Percentiles rank a stretch among this genome's conserved stretches.
Conservation (phyloP, 768 basidiomycete species). For the Cystobasidium onofrii region DNA sequence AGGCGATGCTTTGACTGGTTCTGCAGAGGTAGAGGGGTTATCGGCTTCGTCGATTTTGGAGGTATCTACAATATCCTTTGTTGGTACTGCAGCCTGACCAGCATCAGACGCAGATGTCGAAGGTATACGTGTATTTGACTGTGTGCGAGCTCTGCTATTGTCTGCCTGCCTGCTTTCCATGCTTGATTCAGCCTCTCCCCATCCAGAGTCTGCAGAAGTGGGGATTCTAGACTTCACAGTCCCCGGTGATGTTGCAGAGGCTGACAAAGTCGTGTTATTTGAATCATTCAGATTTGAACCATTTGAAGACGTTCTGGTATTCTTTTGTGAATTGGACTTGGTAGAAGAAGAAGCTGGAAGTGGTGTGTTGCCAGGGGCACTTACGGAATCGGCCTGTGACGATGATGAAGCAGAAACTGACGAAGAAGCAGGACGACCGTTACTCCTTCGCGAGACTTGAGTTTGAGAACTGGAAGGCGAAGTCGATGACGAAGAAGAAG, state of each 20-base stretch:
- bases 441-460: neutral
- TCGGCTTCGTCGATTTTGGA: neutral
- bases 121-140: neutral
- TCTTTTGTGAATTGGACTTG: neutral
- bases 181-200: slow-evolving; percentile 7
- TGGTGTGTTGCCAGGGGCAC: neutral
- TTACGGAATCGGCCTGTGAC: neutral
- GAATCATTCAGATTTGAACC: neutral
- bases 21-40: neutral
- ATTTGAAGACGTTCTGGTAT: neutral
- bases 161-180: neutral
- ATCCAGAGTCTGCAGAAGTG: slow-evolving; percentile 10
- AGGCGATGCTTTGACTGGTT: neutral
- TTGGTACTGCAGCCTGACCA: neutral
- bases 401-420: neutral
- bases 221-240: neutral
- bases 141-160: neutral
- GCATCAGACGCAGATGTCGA: neutral
- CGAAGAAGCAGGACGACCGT: neutral
- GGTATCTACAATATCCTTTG: neutral
- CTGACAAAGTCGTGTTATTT: neutral
- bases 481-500: neutral
- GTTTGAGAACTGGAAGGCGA: neutral
- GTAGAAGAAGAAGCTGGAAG: neutral
- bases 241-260: neutral